Conservation (phyloP, 148 eudicot genomes). For the Cornus florida region DNA sequence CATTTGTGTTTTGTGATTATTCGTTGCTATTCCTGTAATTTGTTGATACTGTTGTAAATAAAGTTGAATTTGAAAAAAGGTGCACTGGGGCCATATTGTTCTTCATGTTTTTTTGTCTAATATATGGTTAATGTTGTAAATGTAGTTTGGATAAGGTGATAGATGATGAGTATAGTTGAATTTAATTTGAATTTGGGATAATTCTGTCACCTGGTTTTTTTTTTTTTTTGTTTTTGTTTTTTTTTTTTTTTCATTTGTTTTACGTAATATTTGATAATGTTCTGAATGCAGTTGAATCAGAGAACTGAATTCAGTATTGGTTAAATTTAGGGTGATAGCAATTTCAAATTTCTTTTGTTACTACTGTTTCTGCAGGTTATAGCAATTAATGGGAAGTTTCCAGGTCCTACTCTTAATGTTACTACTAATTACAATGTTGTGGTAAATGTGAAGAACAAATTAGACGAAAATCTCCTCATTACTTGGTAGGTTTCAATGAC, state of each 20-base stretch:
- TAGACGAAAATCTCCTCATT: slow-evolving; percentile 73
- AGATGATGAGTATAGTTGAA: background rate
- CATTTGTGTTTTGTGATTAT: too few relatives aligned
- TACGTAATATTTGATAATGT: background rate
- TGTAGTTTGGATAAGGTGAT: too few relatives aligned
- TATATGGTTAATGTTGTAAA: too few relatives aligned
- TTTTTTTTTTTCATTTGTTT: background rate
- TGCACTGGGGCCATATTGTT: too few relatives aligned
- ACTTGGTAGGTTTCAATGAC: slow-evolving; percentile 53
- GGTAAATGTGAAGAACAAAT: slow-evolving; percentile 67
- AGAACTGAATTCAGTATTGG: background rate
- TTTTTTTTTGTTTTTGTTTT: background rate
- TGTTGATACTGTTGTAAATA: too few relatives aligned
- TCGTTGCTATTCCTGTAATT: too few relatives aligned
- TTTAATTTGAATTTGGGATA: too few relatives aligned
- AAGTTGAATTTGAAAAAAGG: too few relatives aligned
- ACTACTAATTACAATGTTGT: slow-evolving; percentile 74
- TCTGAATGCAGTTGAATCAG: background rate
- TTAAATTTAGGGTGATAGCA: too few relatives aligned
- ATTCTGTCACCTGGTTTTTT: too few relatives aligned
- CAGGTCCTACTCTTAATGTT: slow-evolving; percentile 71
- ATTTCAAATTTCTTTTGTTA: background rate
- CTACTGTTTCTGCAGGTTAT: slow-evolving; percentile 56
- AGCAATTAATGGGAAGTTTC: slow-evolving; percentile 72
- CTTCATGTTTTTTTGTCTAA: too few relatives aligned